Conservation (phyloP, 768 basidiomycete genomes). For the Pleurotus djamor region DNA sequence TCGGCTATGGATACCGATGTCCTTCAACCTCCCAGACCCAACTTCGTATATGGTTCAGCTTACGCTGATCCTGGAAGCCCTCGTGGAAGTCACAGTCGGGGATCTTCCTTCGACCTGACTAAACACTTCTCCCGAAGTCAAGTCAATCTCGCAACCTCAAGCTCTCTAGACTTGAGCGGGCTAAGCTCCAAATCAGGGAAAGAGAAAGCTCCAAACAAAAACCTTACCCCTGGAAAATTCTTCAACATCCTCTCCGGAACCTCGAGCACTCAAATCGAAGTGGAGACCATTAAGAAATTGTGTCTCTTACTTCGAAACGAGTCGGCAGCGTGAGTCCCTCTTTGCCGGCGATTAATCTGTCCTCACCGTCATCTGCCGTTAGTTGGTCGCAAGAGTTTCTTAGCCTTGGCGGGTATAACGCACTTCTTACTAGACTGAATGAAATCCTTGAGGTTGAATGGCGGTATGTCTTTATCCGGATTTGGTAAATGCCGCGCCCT, state of each 20-base stretch:
- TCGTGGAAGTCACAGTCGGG: conserved; percentile 49
- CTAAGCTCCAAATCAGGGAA: conserved; percentile 37
- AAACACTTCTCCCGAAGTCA: conserved; percentile 54
- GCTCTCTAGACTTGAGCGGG: conserved; percentile 41
- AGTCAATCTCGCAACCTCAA: conserved; percentile 38
- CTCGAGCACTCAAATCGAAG: conserved; percentile 76
- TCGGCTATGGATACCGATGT: conserved; percentile 35
- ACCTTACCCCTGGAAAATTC: conserved; percentile 61
- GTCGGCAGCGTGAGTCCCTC: conserved; percentile 63
- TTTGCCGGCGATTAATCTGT: neutral
- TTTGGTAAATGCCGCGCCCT: neutral
- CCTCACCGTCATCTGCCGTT: neutral
- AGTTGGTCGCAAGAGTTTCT: conserved; percentile 94
- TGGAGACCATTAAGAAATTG: conserved; percentile 86
- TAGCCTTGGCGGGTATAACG: conserved; percentile 79
- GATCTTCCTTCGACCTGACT: conserved; percentile 56
- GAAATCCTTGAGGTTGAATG: conserved; percentile 96
- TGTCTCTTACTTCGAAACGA: conserved; percentile 88
- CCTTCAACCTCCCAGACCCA: conserved; percentile 34
- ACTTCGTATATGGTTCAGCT: conserved; percentile 28
- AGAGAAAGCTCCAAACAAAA: conserved; percentile 52
- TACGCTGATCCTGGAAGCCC: conserved; percentile 33
- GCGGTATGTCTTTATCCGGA: conserved; percentile 54
- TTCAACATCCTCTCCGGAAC: conserved; percentile 65
- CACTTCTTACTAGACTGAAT: conserved; percentile 78